Percentiles rank a stretch among this genome's conserved stretches.
phyloP scores from a whole-genome alignment of 805 yeast genomes.

The Cyberlindnera mrakii region DNA sequence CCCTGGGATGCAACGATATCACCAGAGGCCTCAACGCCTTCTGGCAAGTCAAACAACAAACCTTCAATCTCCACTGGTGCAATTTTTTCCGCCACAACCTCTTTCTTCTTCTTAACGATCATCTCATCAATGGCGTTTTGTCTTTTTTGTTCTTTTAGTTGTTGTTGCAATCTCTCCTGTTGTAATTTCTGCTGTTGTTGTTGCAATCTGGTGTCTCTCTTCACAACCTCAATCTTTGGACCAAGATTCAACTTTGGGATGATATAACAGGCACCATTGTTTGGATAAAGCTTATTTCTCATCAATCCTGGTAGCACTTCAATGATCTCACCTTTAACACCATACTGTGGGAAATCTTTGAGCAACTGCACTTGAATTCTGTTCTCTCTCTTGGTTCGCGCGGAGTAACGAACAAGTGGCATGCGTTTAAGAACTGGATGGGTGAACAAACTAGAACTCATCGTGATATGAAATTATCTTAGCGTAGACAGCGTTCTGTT shows the following conservation, averaged over 20 bases:
- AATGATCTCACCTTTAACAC: slow-evolving; percentile 66
- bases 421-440: slow-evolving; percentile 15
- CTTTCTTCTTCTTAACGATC: slow-evolving; percentile 2
- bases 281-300: slow-evolving; percentile 70
- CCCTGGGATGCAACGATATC: slow-evolving; percentile 6
- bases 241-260: slow-evolving; percentile 21
- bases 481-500: too few species aligned
- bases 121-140: background rate
- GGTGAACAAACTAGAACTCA: slow-evolving; percentile 6
- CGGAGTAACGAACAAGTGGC: slow-evolving; percentile 36
- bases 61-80: slow-evolving; percentile 17
- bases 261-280: slow-evolving; percentile 72
- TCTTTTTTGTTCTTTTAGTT: slow-evolving; percentile 1
- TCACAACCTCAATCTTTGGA: slow-evolving; percentile 24
- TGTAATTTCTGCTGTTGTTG: slow-evolving; percentile 5
- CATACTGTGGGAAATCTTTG: slow-evolving; percentile 56
- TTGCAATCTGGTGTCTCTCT: slow-evolving; percentile 12
- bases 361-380: slow-evolving; percentile 72
- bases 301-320: slow-evolving; percentile 73
- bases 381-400: slow-evolving; percentile 42
- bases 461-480: background rate
- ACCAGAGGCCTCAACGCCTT: slow-evolving; percentile 1
- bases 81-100: slow-evolving; percentile 1
- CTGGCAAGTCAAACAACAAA: slow-evolving; percentile 16
- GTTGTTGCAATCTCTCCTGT: slow-evolving; percentile 1